Evolutionary conservation across 495 filamentous ascomycete species (phyloP).

Genomic region (Daldinia vernicosa): DNA sequence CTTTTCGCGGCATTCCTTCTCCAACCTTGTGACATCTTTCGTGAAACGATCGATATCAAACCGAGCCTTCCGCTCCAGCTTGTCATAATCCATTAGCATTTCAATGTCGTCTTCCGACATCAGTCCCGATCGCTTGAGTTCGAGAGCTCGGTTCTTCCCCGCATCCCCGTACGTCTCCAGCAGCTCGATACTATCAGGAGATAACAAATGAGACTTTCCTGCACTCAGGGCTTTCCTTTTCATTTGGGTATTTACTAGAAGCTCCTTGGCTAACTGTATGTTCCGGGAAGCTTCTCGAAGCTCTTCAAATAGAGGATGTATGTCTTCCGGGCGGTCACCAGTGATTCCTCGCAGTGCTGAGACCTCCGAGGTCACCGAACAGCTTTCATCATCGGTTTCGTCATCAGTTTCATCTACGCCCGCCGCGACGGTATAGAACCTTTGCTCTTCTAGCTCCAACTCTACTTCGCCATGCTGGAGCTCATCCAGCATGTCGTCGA

Average conservation of each 20-base stretch:
- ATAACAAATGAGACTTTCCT: constrained; percentile 41
- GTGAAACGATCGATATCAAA: constrained; percentile 41
- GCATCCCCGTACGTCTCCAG: constrained; percentile 43
- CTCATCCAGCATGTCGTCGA: constrained; percentile 41
- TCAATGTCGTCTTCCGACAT: constrained; percentile 46
- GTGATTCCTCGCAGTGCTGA: constrained; percentile 40
- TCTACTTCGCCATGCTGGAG: constrained; percentile 34
- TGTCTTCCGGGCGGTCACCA: constrained; percentile 42
- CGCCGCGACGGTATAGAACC: constrained; percentile 38
- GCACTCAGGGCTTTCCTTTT: constrained; percentile 42
- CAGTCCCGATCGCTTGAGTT: constrained; percentile 36
- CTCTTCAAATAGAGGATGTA: constrained; percentile 44
- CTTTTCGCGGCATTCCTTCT: constrained; percentile 40
- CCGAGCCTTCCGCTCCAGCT: constrained; percentile 36
- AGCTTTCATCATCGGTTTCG: constrained; percentile 31
- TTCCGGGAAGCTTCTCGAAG: constrained; percentile 42
- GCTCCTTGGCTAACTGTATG: constrained; percentile 44
- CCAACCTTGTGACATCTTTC: constrained; percentile 25
- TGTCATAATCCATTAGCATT: constrained; percentile 41
- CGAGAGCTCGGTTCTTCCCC: constrained; percentile 43
- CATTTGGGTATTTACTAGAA: constrained; percentile 44
- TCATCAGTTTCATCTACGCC: constrained; percentile 16
- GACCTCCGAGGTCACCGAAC: constrained; percentile 33
- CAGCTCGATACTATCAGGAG: constrained; percentile 38
- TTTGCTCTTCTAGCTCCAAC: constrained; percentile 32